Percentiles rank a stretch among this genome's conserved stretches.
phyloP scores from a whole-genome alignment of 75 land plant species.

The Cupressus sempervirens region DNA sequence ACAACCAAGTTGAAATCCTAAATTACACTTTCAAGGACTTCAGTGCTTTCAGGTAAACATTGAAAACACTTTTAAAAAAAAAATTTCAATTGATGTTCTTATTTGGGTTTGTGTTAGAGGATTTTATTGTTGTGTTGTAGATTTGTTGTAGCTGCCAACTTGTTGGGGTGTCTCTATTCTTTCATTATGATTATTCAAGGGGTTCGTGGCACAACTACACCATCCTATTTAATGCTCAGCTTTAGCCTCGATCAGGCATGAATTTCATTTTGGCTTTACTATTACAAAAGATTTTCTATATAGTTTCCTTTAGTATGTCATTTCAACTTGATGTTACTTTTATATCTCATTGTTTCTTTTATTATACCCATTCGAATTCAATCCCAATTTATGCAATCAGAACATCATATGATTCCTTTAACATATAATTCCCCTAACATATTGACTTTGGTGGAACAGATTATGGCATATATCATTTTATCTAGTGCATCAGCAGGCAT shows the following conservation, averaged over 20 bases:
- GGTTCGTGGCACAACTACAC: background rate
- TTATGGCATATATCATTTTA: background rate
- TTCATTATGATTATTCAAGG: background rate
- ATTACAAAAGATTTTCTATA: background rate
- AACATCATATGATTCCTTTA: too few relatives aligned
- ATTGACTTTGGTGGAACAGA: background rate
- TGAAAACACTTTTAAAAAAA: too few relatives aligned
- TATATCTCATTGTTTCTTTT: too few relatives aligned
- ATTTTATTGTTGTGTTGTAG: background rate
- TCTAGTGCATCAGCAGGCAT: background rate
- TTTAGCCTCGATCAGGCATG: background rate
- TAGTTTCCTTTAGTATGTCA: too few relatives aligned
- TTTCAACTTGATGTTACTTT: too few relatives aligned
- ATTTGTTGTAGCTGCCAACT: background rate
- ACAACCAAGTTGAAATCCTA: background rate
- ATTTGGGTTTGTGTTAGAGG: background rate
- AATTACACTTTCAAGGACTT: background rate
- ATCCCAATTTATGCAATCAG: too few relatives aligned
- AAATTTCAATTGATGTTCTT: too few relatives aligned
- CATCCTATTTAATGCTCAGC: background rate
- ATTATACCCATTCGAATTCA: too few relatives aligned
- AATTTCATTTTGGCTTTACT: background rate
- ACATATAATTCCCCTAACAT: too few relatives aligned
- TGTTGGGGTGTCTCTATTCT: background rate
- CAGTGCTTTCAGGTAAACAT: background rate